A percentile compares a stretch with the other conserved stretches of the same genome.
Evolutionary conservation across 176 grass and related monocot species (phyloP).

Genomic region (Musa troglodytarum): DNA sequence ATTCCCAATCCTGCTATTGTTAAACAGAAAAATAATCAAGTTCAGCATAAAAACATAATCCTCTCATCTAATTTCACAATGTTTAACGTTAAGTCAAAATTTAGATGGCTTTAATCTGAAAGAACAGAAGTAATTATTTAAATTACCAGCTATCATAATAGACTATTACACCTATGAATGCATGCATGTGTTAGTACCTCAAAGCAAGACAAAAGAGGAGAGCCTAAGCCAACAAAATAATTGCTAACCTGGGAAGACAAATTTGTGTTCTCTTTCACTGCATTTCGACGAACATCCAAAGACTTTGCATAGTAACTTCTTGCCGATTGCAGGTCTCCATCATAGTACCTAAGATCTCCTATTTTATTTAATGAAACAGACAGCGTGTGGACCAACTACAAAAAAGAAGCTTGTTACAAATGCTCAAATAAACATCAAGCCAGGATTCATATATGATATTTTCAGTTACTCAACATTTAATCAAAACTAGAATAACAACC

Average conservation of each 20-base stretch:
- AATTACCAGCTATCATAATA: no score
- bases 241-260: constrained; percentile 70
- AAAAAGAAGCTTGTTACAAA: constrained; percentile 6
- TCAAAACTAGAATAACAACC: constrained; percentile 31
- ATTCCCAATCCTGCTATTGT: background rate
- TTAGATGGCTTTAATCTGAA: background rate
- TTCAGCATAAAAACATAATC: no score
- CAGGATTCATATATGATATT: constrained; percentile 1
- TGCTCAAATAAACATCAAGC: constrained; percentile 1
- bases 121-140: background rate
- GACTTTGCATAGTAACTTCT: constrained; percentile 76
- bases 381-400: constrained; percentile 78
- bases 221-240: background rate
- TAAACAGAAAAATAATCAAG: background rate
- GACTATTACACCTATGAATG: no score
- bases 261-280: constrained; percentile 65
- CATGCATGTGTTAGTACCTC: background rate
- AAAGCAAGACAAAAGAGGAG: constrained; percentile 1
- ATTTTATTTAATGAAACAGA: constrained; percentile 97
- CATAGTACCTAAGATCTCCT: constrained; percentile 83
- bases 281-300: constrained; percentile 66
- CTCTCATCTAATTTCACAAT: no score
- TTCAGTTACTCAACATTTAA: background rate
- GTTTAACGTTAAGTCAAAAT: no score
- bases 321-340: constrained; percentile 73